Conservation (phyloP, 1,139 yeast genomes). For the Nakaseomyces kungkrabaensis region DNA sequence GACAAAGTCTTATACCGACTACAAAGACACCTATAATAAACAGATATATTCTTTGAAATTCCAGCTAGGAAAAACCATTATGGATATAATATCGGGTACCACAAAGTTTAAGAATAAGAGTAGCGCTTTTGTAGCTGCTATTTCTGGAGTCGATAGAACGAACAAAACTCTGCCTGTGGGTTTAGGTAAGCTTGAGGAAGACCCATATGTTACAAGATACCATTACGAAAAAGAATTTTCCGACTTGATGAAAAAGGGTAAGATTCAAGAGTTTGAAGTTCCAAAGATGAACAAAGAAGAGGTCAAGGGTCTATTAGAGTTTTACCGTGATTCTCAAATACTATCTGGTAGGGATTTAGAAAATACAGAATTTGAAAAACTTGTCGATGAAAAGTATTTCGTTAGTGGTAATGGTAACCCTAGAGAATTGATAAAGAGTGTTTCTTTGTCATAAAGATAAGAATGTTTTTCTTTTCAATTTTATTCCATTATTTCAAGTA, state of each 20-base stretch:
- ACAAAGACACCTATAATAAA: conserved; percentile 49
- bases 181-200: conserved; percentile 43
- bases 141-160: conserved; percentile 39
- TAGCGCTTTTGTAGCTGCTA: conserved; percentile 64
- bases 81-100: conserved; percentile 50
- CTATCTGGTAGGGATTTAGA: conserved; percentile 37
- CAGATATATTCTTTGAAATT: conserved; percentile 54
- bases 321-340: conserved; percentile 47
- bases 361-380: conserved; percentile 29
- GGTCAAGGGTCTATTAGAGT: conserved; percentile 42
- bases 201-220: conserved; percentile 44
- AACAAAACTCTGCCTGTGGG: conserved; percentile 54
- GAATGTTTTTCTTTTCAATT: neutral
- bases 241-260: conserved; percentile 37
- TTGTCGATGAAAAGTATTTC: conserved; percentile 45
- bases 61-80: conserved; percentile 54
- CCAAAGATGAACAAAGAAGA: conserved; percentile 46
- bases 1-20: conserved; percentile 46
- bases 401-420: conserved; percentile 78
- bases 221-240: conserved; percentile 51
- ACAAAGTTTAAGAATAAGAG: conserved; percentile 34
- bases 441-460: conserved; percentile 23
- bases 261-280: conserved; percentile 41
- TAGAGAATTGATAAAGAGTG: conserved; percentile 47
- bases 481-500: neutral